These are phyloP conservation scores for Harringtonia aguacate DNA, from an alignment of 2,329 filamentous ascomycete genomes.

Conservation along the genomic window DNA sequence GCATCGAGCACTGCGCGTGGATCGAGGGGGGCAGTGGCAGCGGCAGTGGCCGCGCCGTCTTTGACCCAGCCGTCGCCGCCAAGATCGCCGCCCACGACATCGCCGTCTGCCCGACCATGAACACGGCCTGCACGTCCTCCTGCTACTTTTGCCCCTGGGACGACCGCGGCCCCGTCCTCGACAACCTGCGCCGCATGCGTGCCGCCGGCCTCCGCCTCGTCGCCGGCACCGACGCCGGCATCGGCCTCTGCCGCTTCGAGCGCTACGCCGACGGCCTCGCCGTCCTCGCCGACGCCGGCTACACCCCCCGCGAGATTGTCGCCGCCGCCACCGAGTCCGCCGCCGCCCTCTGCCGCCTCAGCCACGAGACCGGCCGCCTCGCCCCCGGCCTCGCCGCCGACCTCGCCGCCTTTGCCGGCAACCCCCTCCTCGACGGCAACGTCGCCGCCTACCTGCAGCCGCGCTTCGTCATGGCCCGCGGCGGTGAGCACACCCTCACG, in stretches of 20 bases:
- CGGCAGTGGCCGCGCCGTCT: conserved; percentile 3
- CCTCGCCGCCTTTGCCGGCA: conserved; percentile 6
- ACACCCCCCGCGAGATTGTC: conserved; percentile 5
- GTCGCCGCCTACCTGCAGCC: conserved; percentile 1
- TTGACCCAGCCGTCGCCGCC: conserved; percentile 5
- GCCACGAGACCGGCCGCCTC: conserved; percentile 6
- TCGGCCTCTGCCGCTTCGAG: conserved; percentile 9
- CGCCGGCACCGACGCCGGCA: conserved; percentile 6
- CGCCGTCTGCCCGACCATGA: conserved; percentile 12
- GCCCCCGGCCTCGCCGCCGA: conserved; percentile 6
- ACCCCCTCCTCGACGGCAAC: conserved; percentile 6
- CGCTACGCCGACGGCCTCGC: conserved; percentile 9
- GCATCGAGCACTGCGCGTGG: conserved; percentile 12
- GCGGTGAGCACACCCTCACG: conserved; percentile 1
- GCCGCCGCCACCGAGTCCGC: conserved; percentile 6
- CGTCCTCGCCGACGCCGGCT: conserved; percentile 7
- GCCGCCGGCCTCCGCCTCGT: conserved; percentile 6
- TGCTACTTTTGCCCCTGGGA: conserved; percentile 11
- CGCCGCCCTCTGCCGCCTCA: conserved; percentile 7
- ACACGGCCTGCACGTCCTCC: conserved; percentile 9
- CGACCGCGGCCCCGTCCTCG: conserved; percentile 5
- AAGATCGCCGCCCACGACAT: conserved; percentile 7
- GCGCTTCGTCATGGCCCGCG: conserved; percentile 7
- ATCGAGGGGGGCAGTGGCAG: no score
- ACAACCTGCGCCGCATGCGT: conserved; percentile 6